These are phyloP conservation scores for Plasmopara muralis DNA, from an alignment of 352 stramenopile species.

Conservation along the genomic window DNA sequence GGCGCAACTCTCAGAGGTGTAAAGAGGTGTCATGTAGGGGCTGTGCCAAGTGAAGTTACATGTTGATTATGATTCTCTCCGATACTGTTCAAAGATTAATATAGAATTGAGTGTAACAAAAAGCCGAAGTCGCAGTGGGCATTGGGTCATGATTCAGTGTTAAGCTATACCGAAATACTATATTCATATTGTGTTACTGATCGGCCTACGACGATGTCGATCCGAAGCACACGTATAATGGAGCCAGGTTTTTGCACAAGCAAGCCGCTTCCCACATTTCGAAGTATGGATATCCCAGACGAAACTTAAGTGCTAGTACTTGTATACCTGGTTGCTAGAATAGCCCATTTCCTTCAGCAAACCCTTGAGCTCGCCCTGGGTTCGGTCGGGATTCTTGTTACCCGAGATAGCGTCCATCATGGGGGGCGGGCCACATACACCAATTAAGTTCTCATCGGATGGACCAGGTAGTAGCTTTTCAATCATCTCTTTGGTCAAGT, in stretches of 20 bases:
- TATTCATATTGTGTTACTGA: no score
- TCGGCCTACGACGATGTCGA: no score
- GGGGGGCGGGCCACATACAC: conserved; percentile 77
- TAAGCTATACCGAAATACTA: no score
- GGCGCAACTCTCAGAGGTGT: conserved; percentile 48
- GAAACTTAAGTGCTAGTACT: conserved; percentile 36
- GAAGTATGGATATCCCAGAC: conserved; percentile 7
- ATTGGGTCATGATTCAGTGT: no score
- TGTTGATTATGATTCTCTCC: background rate
- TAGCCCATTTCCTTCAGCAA: conserved; percentile 67
- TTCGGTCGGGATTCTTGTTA: conserved; percentile 72
- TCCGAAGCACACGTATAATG: no score
- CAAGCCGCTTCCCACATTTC: conserved; percentile 16
- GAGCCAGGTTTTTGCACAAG: no score
- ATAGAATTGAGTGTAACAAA: no score
- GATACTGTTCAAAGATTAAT: no score
- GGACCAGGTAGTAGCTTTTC: conserved; percentile 59
- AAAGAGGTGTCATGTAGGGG: background rate
- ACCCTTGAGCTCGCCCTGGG: conserved; percentile 64
- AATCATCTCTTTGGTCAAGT: conserved; percentile 65
- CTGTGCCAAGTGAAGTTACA: conserved; percentile 5
- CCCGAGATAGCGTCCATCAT: conserved; percentile 80
- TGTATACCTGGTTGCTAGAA: conserved; percentile 55
- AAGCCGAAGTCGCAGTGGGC: no score
- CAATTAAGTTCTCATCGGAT: conserved; percentile 53